Evolutionary conservation across 192 early-diverging fungal genomes (phyloP), one percentile per base, ranked within the genome.

Genomic region (Entophlyctis helioformis): DNA sequence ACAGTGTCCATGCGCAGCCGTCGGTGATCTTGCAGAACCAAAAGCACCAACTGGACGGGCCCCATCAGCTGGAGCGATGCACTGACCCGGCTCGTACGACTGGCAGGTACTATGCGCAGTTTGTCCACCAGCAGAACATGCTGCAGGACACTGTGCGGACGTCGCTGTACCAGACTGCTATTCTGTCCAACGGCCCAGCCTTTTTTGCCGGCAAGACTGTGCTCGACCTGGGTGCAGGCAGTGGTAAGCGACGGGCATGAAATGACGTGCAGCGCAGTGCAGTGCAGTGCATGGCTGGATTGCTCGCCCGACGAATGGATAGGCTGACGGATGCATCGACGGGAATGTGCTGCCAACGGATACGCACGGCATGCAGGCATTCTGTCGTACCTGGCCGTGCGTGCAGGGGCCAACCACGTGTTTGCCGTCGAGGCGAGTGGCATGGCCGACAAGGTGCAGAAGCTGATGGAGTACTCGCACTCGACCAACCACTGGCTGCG

Each of bases 361-460:
- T 3, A 34, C 8, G 19, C 2, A n/a, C 27, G 11, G 18, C 22
- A 4, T 26, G 5, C 38, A 34, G 95, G 95, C 13, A 93, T 98
- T 29, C 65, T 98, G 33, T 87, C 87, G 8, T 98, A 88, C 60
- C 93, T 98, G 65, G 85, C 95, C 19, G 89, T 83, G 24, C 84
- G 89, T 50, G 87, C 95, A 13, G 91, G 91, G 1, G 89, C 95
- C n/a, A 62, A 65, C 27, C 82, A 89, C 41, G 89, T 98, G 7
- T 94, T 87, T 58, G 95, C 95, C 0, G 82, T 98, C 11, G 95
- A 98, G 58, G 95, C 95, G 4, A 93, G 89, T 13, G 78, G 71
- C 22, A 94, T 98, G 91, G 89, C 95, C 1, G 43, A 72, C 26
- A 92, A 90, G 67, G 94, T 98, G 72, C 60, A 77, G 48, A 77